Percentiles rank a stretch among this genome's conserved stretches.
phyloP scores from a whole-genome alignment of 768 basidiomycete species.

The Hemileccinum impolitum region DNA sequence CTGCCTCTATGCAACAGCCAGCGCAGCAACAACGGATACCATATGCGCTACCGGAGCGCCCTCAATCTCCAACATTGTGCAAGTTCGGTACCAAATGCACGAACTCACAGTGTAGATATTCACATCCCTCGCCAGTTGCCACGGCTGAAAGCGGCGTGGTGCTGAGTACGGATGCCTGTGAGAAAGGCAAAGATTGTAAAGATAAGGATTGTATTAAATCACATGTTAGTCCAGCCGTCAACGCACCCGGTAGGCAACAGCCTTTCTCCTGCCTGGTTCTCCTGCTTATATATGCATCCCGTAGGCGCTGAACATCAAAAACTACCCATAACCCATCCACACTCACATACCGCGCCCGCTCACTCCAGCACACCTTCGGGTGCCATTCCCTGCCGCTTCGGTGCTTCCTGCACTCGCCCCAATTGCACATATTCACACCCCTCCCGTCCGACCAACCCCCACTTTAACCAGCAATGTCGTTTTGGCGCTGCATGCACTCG shows the following conservation, averaged over 20 bases:
- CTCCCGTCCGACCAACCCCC: constrained; percentile 35
- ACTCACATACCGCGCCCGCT: constrained; percentile 26
- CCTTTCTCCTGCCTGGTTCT: not conserved
- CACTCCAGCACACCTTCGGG: constrained; percentile 27
- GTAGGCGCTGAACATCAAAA: constrained; percentile 32
- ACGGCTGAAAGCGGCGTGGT: constrained; percentile 94
- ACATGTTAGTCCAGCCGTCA: constrained; percentile 85
- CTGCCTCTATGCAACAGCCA: constrained; percentile 22
- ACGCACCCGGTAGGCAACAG: constrained; percentile 49
- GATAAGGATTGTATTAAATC: constrained; percentile 92
- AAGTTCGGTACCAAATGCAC: constrained; percentile 91
- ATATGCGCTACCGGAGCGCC: constrained; percentile 69
- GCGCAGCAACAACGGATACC: constrained; percentile 35
- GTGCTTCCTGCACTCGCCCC: constrained; percentile 64
- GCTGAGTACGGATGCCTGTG: constrained; percentile 90
- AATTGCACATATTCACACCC: constrained; percentile 72
- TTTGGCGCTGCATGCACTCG: constrained; percentile 87
- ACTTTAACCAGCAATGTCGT: constrained; percentile 60
- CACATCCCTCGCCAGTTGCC: constrained; percentile 96
- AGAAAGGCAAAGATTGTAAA: constrained; percentile 82
- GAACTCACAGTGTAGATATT: constrained; percentile 84
- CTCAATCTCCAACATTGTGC: constrained; percentile 88
- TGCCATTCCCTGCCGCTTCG: constrained; percentile 61
- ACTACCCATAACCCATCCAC: constrained; percentile 38
- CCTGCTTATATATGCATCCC: constrained; percentile 10